Evolutionary conservation across 2,329 filamentous ascomycete species (phyloP).

Genomic region (Septoria petroselini): DNA sequence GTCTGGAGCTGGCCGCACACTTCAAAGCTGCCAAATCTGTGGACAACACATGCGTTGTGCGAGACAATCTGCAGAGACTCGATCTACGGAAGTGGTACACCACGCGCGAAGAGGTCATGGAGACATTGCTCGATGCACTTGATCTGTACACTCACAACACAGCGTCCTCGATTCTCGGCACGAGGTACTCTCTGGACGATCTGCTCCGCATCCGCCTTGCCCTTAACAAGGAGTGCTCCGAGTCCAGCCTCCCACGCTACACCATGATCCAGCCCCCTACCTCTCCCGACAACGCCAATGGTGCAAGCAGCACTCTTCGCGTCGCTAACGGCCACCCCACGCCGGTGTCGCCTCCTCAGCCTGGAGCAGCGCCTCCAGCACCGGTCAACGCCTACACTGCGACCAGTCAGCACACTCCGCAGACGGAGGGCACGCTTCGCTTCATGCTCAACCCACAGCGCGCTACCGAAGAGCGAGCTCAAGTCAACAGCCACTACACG

Average conservation of each 20-base stretch:
- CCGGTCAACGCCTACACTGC: slow-evolving; percentile 19
- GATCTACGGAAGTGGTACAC: slow-evolving; percentile 49
- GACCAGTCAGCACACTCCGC: slow-evolving; percentile 26
- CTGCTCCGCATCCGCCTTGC: slow-evolving; percentile 85
- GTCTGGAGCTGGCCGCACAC: slow-evolving; percentile 74
- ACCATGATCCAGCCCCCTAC: slow-evolving; percentile 39
- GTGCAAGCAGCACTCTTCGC: slow-evolving; percentile 32
- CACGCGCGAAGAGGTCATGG: slow-evolving; percentile 52
- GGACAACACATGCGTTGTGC: slow-evolving; percentile 23
- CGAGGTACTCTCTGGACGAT: slow-evolving; percentile 66
- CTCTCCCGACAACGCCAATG: slow-evolving; percentile 38
- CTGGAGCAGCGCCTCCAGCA: slow-evolving; percentile 22
- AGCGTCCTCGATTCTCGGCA: slow-evolving; percentile 69
- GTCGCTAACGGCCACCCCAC: slow-evolving; percentile 38
- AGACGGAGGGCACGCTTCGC: slow-evolving; percentile 65
- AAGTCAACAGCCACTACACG: slow-evolving; percentile 66
- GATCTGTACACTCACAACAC: slow-evolving; percentile 89
- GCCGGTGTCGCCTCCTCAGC: slow-evolving; percentile 36
- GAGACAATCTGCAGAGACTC: slow-evolving; percentile 38
- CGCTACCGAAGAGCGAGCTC: slow-evolving; percentile 67
- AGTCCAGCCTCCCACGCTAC: slow-evolving; percentile 60
- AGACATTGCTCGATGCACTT: slow-evolving; percentile 84
- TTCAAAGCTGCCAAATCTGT: slow-evolving; percentile 43
- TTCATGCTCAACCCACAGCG: slow-evolving; percentile 83
- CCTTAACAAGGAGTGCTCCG: slow-evolving; percentile 76